Evolutionary conservation across 1,284 basidiomycete genomes (phyloP), one percentile per base, ranked within the genome.

Genomic region (Trametes versicolor): DNA sequence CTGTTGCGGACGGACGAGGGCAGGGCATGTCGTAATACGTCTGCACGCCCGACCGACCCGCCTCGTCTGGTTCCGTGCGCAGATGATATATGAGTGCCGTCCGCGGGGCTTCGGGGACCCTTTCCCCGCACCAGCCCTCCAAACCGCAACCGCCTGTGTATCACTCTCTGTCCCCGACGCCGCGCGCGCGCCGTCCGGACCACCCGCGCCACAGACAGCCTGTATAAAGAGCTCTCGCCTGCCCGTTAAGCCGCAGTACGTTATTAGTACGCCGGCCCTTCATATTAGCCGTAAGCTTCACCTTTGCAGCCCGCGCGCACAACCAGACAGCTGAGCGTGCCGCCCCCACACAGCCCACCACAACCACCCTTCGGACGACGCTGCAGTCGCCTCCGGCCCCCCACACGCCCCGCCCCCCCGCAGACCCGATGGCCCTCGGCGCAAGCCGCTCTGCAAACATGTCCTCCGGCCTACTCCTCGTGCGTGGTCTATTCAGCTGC

Each of bases 401-500:
- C 21, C 39, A 12, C 29, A 34, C 45, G 47, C 32, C 27, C 25
- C 39, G 25, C n/a, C 48, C n/a, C 23, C 29, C 25, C 48, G 19
- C 45, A 37, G 53, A 50, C 37, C 32, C 53, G n/a, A 76, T 77
- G 75, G 75, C 75, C 51, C 62, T 77, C 45, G 74, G 73, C 48
- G 69, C 71, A 19, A 73, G 62, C 60, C 73, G 70, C 54, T 72
- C 74, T 32, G 73, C 74, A 29, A 71, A 60, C 69, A 77, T 77
- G 75, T 74, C 76, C 21, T 74, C 74, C 23, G 73, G 74, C 29
- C 60, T 76, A 39, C 63, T 76, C 15, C 65, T 76, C 50, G 75
- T 76, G 58, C 63, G 74, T 70, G 19, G 55, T 13, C 25, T 37
- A 13, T 43, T 37, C 39, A 21, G 29, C 34, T 49, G 27, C 29